These are phyloP conservation scores for Albugo candida DNA, from an alignment of 352 stramenopile genomes.

Conservation along the genomic window DNA sequence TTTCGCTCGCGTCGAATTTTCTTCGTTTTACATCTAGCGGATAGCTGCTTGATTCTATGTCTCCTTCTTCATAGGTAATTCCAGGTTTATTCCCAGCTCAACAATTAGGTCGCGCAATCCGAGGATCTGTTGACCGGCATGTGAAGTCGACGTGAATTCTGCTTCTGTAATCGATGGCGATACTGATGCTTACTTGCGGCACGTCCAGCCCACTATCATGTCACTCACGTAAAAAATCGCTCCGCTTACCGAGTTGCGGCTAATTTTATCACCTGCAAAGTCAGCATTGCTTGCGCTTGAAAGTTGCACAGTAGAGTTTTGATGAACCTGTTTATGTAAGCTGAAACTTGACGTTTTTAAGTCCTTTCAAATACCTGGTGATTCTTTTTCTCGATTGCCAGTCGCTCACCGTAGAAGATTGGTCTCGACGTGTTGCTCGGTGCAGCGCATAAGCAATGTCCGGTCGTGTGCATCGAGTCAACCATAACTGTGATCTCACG, in stretches of 20 bases:
- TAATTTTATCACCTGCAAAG: constrained; percentile 1
- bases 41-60: constrained; percentile 8
- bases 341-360: neutral
- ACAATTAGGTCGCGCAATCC: too few species aligned
- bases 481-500: neutral
- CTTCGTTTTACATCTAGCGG: constrained; percentile 4
- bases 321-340: neutral
- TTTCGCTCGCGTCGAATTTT: neutral
- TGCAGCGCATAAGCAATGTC: too few species aligned
- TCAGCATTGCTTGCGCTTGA: neutral
- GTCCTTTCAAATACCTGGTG: neutral
- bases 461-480: too few species aligned
- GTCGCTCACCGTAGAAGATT: neutral
- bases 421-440: neutral
- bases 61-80: constrained; percentile 1
- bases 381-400: neutral
- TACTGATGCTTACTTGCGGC: too few species aligned
- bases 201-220: too few species aligned
- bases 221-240: neutral
- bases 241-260: neutral
- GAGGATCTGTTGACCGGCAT: too few species aligned
- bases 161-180: too few species aligned
- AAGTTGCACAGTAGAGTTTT: neutral
- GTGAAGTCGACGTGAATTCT: too few species aligned
- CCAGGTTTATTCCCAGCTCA: constrained; percentile 1